Conservation (phyloP, 1,284 basidiomycete genomes). For the Puccinia polysora region DNA sequence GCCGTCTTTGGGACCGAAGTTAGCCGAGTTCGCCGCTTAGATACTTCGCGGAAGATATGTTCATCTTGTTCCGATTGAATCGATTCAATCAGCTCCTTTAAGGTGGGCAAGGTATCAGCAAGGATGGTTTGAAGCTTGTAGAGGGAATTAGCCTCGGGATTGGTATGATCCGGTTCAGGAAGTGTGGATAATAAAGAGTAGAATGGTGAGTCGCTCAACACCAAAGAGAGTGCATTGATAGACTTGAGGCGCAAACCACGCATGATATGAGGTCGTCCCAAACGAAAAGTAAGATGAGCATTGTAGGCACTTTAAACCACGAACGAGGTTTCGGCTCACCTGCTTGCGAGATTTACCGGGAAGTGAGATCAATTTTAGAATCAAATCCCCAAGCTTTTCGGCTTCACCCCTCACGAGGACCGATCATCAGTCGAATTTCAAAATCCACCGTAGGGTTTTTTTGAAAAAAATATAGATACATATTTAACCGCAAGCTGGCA, state of each 20-base stretch:
- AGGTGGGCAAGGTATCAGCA: constrained; percentile 57
- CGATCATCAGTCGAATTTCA: background rate
- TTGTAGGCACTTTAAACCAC: no score
- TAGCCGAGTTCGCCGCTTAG: constrained; percentile 69
- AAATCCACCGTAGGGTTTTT: background rate
- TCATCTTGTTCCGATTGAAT: constrained; percentile 27
- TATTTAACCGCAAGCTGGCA: background rate
- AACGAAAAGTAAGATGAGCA: no score
- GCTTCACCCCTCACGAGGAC: constrained; percentile 21
- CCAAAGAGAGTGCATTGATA: constrained; percentile 63
- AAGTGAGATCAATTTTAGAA: constrained; percentile 29
- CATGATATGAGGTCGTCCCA: no score
- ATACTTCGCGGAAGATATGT: constrained; percentile 59
- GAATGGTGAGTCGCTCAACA: constrained; percentile 70
- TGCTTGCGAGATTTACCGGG: constrained; percentile 31
- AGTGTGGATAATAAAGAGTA: constrained; percentile 65
- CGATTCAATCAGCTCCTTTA: constrained; percentile 48
- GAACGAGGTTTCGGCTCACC: constrained; percentile 17
- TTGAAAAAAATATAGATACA: background rate
- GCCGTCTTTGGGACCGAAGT: constrained; percentile 58
- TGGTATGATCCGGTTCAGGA: constrained; percentile 70
- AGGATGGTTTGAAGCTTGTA: constrained; percentile 62
- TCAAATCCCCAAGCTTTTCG: constrained; percentile 33
- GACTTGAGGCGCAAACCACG: constrained; percentile 61
- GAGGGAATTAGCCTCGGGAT: constrained; percentile 60